Conservation (phyloP, 1,284 basidiomycete species). For the Malassezia equina region DNA sequence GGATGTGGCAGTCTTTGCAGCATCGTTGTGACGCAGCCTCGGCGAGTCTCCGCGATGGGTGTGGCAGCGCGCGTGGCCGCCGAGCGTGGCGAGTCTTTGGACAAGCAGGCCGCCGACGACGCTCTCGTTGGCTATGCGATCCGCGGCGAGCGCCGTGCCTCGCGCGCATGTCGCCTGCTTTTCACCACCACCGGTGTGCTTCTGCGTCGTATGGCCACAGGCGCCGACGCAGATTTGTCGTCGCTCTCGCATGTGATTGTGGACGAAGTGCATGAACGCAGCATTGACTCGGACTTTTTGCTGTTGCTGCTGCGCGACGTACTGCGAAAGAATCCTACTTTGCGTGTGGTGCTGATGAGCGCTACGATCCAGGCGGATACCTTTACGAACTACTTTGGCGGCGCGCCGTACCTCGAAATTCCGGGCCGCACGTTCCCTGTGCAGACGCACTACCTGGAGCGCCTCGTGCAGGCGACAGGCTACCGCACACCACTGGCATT, state of each 20-base stretch:
- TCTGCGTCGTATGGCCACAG: conserved; percentile 60
- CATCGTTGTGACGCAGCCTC: conserved; percentile 80
- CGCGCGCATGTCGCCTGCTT: conserved; percentile 55
- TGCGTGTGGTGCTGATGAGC: conserved; percentile 62
- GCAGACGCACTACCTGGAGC: conserved; percentile 42
- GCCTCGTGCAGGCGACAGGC: conserved; percentile 23
- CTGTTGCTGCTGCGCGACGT: conserved; percentile 73
- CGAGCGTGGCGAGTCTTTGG: conserved; percentile 67
- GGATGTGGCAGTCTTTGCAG: conserved; percentile 61
- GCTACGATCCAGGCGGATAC: conserved; percentile 33
- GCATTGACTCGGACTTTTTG: conserved; percentile 78
- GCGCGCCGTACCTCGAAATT: conserved; percentile 70
- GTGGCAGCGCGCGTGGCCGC: conserved; percentile 77
- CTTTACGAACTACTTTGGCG: conserved; percentile 39
- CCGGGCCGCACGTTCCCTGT: conserved; percentile 56
- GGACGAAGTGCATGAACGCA: conserved; percentile 87
- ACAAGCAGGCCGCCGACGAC: conserved; percentile 28
- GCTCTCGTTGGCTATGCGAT: conserved; percentile 72
- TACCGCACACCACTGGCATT: conserved; percentile 17
- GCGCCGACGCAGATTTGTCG: conserved; percentile 62
- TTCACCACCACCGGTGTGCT: conserved; percentile 91
- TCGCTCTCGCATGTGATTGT: conserved; percentile 76
- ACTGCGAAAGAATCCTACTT: conserved; percentile 58
- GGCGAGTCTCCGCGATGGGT: conserved; percentile 77
- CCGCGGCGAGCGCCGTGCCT: conserved; percentile 70